These are phyloP conservation scores for Thielaviopsis populi DNA, from an alignment of 2,329 filamentous ascomycete species.

Conservation along the genomic window DNA sequence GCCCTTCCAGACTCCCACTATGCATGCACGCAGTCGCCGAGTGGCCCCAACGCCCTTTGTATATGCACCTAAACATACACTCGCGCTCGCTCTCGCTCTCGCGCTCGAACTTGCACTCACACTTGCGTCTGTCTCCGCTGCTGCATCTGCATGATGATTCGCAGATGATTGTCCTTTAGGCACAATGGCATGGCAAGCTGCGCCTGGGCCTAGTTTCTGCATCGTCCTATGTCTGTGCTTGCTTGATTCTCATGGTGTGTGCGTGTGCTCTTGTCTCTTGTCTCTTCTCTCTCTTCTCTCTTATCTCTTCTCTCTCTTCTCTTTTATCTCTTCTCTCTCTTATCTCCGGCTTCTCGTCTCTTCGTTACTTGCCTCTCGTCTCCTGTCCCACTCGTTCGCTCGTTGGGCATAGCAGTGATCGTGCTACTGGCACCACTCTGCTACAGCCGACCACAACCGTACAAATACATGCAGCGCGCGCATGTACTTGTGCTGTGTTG, in stretches of 20 bases:
- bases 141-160: conserved; percentile 5
- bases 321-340: too few species aligned
- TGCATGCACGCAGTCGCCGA: not conserved
- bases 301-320: too few species aligned
- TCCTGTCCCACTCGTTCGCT: not conserved
- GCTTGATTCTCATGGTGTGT: not conserved
- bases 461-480: not conserved
- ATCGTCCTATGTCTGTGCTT: not conserved
- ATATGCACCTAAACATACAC: not conserved
- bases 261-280: too few species aligned
- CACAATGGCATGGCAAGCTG: conserved; percentile 1
- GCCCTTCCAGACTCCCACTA: not conserved
- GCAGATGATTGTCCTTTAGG: conserved; percentile 4
- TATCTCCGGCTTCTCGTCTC: too few species aligned
- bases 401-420: not conserved
- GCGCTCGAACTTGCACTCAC: not conserved
- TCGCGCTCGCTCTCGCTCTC: not conserved
- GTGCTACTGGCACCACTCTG: too few species aligned
- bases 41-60: not conserved
- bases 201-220: not conserved
- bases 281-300: too few species aligned
- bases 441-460: not conserved
- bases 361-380: too few species aligned
- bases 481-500: not conserved
- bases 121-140: not conserved